Conservation (phyloP, 2,329 filamentous ascomycete species). For the Botrytis cinerea region DNA sequence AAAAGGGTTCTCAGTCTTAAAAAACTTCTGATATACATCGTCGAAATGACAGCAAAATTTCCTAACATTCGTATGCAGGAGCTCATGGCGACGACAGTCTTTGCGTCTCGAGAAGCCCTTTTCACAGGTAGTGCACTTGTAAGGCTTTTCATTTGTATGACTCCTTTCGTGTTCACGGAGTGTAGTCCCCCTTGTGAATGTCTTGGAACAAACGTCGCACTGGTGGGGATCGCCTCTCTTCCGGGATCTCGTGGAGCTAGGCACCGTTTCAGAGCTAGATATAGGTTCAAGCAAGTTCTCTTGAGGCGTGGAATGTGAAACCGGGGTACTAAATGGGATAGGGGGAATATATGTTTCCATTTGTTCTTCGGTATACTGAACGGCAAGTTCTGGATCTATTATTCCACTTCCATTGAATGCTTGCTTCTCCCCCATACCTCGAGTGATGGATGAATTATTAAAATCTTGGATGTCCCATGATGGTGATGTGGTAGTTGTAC, state of each 20-base stretch:
- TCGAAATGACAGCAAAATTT: fast-evolving
- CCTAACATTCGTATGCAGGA: not conserved
- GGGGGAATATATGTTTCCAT: not conserved
- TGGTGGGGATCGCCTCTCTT: not conserved
- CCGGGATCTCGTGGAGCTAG: not conserved
- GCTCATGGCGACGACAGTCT: not conserved
- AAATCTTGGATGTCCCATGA: not conserved
- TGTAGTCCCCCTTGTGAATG: not conserved
- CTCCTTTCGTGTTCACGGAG: not conserved
- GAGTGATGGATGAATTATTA: no score
- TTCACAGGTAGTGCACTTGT: not conserved
- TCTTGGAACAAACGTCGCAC: not conserved
- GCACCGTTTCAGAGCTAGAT: not conserved
- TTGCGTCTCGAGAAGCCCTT: not conserved
- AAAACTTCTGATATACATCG: fast-evolving
- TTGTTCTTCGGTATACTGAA: not conserved
- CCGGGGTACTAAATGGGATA: not conserved
- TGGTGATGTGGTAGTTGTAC: not conserved
- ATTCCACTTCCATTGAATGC: not conserved
- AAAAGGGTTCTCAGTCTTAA: fast-evolving
- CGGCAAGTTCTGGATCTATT: no score
- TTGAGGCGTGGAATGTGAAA: no score
- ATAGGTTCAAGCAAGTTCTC: fast-evolving
- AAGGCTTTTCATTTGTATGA: not conserved
- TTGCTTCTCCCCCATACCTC: not conserved